Percentiles rank a stretch among this genome's conserved stretches.
These are phyloP conservation scores for Stenogyne calaminthoides DNA, from an alignment of 305 asterid species.

Conservation along the genomic window DNA sequence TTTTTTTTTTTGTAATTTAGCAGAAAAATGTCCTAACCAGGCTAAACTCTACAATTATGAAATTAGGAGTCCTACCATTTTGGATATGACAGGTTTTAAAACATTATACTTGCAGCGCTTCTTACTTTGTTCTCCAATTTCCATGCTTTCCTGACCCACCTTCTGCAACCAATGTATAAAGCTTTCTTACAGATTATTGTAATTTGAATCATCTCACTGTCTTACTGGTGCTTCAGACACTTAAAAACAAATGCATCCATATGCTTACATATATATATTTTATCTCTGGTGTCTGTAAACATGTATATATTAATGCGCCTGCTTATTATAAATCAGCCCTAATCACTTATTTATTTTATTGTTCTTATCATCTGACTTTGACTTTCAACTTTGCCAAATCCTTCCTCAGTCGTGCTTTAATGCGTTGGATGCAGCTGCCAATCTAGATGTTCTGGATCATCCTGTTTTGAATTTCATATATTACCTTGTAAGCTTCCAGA, in stretches of 20 bases:
- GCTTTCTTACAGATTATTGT: not conserved
- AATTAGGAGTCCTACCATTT: not conserved
- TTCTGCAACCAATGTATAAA: not conserved
- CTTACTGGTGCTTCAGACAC: not conserved
- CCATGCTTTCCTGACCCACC: not conserved
- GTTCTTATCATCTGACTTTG: constrained; percentile 19
- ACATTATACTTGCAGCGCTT: not conserved
- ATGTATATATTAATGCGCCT: not conserved
- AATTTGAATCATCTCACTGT: not conserved
- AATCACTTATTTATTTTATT: not conserved
- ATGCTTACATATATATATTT: not conserved
- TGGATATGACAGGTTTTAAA: not conserved
- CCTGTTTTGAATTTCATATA: constrained; percentile 76
- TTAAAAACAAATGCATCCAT: not conserved
- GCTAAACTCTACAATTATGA: too few species aligned
- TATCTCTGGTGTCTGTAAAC: not conserved
- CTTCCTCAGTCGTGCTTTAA: not conserved
- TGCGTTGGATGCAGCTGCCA: constrained; percentile 55
- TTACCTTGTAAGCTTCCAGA: constrained; percentile 62
- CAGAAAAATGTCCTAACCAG: too few species aligned
- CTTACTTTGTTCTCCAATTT: not conserved
- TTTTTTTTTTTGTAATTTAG: too few species aligned
- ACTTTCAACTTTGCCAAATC: constrained; percentile 14
- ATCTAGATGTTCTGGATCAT: constrained; percentile 85
- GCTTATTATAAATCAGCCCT: not conserved